These are phyloP conservation scores for Mesembryanthemum crystallinum DNA, from an alignment of 148 eudicot species.

Conservation along the genomic window DNA sequence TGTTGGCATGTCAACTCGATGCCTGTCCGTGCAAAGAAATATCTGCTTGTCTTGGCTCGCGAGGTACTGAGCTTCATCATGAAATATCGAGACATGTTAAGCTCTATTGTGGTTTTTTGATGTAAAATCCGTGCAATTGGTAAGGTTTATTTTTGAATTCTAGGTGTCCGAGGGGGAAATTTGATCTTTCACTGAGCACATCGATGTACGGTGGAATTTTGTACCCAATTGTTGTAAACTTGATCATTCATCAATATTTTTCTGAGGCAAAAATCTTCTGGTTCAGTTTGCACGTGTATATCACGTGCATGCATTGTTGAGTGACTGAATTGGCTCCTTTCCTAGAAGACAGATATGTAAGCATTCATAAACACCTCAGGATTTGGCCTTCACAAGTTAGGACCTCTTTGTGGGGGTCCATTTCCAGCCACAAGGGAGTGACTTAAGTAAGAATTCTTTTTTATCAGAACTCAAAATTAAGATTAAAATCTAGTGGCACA, in stretches of 20 bases:
- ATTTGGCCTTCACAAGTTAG: constrained; percentile 17
- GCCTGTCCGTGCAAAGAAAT: not conserved
- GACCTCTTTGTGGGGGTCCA: constrained; percentile 25
- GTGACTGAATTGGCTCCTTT: not conserved
- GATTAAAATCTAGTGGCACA: constrained; percentile 28
- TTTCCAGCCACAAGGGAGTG: constrained; percentile 9
- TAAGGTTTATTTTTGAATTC: not conserved
- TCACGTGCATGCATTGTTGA: constrained; percentile 15
- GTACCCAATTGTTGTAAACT: not conserved
- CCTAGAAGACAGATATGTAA: not conserved
- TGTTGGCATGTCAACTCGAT: not conserved
- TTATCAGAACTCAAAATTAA: not conserved
- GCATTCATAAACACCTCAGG: constrained; percentile 12
- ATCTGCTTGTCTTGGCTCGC: not conserved
- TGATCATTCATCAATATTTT: constrained; percentile 1
- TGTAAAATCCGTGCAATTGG: constrained; percentile 1
- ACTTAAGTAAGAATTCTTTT: not conserved
- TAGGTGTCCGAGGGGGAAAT: not conserved
- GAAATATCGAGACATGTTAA: not conserved
- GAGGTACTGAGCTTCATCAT: not conserved
- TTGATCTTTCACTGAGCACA: constrained; percentile 10
- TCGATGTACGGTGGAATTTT: not conserved
- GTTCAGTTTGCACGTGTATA: constrained; percentile 1
- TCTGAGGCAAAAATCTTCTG: not conserved
- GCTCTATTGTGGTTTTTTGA: not conserved